Percentiles rank a stretch among this genome's conserved stretches.
These are phyloP conservation scores for Trichoderma gamsii DNA, from an alignment of 495 filamentous ascomycete genomes.

Conservation along the genomic window DNA sequence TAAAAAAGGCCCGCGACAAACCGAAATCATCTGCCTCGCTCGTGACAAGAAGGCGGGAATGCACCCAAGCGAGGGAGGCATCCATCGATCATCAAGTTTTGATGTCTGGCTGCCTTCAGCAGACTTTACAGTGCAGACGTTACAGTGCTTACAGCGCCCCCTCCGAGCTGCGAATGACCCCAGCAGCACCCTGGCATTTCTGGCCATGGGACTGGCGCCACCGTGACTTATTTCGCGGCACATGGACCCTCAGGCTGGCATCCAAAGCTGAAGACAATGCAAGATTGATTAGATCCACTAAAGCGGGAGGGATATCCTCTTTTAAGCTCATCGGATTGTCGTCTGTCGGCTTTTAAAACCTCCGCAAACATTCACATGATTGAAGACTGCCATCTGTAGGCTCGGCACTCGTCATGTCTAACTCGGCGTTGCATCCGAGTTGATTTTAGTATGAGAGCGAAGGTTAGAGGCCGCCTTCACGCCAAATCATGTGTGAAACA, in stretches of 20 bases:
- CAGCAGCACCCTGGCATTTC: neutral
- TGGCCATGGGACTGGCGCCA: constrained; percentile 3
- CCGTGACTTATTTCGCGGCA: constrained; percentile 10
- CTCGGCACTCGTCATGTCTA: constrained; percentile 1
- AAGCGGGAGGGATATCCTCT: neutral
- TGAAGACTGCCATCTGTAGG: neutral
- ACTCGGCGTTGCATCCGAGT: neutral
- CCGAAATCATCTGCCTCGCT: neutral
- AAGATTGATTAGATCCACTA: neutral
- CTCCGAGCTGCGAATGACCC: neutral
- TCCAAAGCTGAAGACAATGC: neutral
- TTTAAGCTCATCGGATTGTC: neutral
- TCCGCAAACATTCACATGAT: neutral
- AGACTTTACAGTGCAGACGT: neutral
- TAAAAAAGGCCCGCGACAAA: neutral
- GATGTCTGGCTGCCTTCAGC: too few relatives aligned
- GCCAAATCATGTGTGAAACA: too few relatives aligned
- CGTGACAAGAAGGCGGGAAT: neutral
- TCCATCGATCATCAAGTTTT: too few relatives aligned
- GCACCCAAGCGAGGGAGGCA: neutral
- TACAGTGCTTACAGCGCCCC: neutral
- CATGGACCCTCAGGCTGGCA: neutral
- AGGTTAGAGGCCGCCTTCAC: neutral
- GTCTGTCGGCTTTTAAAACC: neutral
- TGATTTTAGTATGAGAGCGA: neutral